Base-by-base conservation (phyloP, 202 grass and related monocot species). In the Eragrostis tef region DNA sequence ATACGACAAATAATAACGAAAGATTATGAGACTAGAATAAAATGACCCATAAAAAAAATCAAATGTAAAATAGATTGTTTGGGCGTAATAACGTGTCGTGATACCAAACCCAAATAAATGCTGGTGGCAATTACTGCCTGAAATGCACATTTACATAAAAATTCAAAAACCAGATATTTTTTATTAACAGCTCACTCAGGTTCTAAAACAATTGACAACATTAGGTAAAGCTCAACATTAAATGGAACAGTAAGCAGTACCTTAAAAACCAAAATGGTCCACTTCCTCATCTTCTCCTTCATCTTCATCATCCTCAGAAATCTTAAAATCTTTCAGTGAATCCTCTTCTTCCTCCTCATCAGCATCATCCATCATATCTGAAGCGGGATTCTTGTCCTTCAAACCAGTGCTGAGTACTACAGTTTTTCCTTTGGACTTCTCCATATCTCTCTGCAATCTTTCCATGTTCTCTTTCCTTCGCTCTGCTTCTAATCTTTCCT, bases 341-440 rank as follows among this genome's bases (percentile, higher is more conserved):
- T 88, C 90, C 53, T 97, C 94, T 57, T 94, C 86, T 74, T 97
- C 87, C 73, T 97, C 93, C 39, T 88, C 88, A 8, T 86, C 82
- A 43, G 70, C 88, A 11, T 81, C 88, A 65, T 91, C 88, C 86
- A 86, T 94, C 73, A 91, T 86, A 39, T 79, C 87, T 36, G 75
- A 70, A 75, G 62, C 62, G 39, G 53, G 34, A 73, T 79, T 80
- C 77, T 91, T 89, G 52, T 88, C 88, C 77, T 93, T 91, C 81
- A 94, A 91, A 71, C 95, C 95, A 74, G 92, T 94, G 80, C 88
- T 94, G 36, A 98, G 88, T 31, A 98, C 88, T 60, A 91, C 95
- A 63, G 88, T 98, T 67, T 92, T 86, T 47, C 92, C 95, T 91
- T 94, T 91, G 19, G 92, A 89, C 67, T 89, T 91, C 77, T 93